Evolutionary conservation across 2,329 filamentous ascomycete genomes (phyloP).

Genomic region (Neofusicoccum parvum): DNA sequence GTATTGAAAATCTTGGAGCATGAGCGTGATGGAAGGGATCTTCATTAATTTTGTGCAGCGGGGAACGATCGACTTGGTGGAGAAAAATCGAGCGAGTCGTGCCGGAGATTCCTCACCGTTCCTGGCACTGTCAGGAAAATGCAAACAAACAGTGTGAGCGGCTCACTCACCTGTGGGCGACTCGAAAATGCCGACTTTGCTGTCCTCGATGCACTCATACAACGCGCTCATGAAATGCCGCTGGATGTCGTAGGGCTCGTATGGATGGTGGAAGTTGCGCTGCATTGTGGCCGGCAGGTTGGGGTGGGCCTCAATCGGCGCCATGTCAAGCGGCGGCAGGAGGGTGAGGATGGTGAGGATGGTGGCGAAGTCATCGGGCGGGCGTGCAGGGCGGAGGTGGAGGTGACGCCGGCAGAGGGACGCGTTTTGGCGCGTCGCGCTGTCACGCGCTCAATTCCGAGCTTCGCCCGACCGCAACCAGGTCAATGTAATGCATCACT

Average conservation of each 20-base stretch:
- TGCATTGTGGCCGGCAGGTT: not conserved
- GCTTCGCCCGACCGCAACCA: not conserved
- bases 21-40: not conserved
- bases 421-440: conserved; percentile 9
- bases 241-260: conserved; percentile 84
- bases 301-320: not conserved
- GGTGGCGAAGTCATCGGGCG: not conserved
- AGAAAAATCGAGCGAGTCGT: too few relatives aligned
- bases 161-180: conserved; percentile 77
- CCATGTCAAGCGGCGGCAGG: not conserved
- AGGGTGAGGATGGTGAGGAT: not conserved
- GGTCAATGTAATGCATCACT: too few relatives aligned
- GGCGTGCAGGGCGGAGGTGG: not conserved
- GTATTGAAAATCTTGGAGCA: too few relatives aligned
- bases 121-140: conserved; percentile 31
- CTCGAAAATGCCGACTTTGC: conserved; percentile 85
- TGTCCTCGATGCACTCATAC: conserved; percentile 75
- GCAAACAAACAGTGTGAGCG: not conserved
- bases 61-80: too few relatives aligned
- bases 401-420: not conserved
- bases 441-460: not conserved
- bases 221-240: conserved; percentile 82
- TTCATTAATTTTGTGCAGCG: not conserved
- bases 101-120: conserved; percentile 38
- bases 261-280: conserved; percentile 84